Conservation (phyloP, 331 rosid genomes). For the Spiraea crenata region DNA sequence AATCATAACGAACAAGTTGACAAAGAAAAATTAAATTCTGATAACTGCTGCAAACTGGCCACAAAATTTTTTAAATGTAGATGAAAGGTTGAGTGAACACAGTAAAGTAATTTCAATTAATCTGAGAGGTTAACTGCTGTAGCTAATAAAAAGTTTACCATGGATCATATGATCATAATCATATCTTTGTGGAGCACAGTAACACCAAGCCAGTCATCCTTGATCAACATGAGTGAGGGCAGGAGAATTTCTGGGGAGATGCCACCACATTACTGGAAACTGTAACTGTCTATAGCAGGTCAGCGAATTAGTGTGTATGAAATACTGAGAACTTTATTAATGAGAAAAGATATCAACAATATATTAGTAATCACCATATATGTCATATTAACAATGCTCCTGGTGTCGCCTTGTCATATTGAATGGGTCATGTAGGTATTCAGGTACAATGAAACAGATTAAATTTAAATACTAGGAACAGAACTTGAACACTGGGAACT, state of each 20-base stretch:
- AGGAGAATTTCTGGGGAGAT: not conserved
- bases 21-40: not conserved
- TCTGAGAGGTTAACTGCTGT: not conserved
- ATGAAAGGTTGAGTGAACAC: not conserved
- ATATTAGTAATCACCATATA: too few species aligned
- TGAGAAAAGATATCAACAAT: not conserved
- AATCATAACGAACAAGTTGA: not conserved
- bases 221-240: too few species aligned
- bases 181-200: too few species aligned
- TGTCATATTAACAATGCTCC: not conserved
- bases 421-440: too few species aligned
- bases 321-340: not conserved
- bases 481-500: not conserved
- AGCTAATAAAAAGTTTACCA: not conserved
- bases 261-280: not conserved
- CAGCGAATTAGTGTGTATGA: not conserved
- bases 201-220: too few species aligned
- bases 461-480: not conserved
- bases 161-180: not conserved
- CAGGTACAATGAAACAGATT: not conserved
- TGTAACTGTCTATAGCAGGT: not conserved
- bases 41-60: not conserved
- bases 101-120: not conserved
- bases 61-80: not conserved
- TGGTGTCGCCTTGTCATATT: too few species aligned